A percentile compares a stretch with the other conserved stretches of the same genome.
phyloP scores from a whole-genome alignment of 2,329 filamentous ascomycete species.

The Claviceps citrina region DNA sequence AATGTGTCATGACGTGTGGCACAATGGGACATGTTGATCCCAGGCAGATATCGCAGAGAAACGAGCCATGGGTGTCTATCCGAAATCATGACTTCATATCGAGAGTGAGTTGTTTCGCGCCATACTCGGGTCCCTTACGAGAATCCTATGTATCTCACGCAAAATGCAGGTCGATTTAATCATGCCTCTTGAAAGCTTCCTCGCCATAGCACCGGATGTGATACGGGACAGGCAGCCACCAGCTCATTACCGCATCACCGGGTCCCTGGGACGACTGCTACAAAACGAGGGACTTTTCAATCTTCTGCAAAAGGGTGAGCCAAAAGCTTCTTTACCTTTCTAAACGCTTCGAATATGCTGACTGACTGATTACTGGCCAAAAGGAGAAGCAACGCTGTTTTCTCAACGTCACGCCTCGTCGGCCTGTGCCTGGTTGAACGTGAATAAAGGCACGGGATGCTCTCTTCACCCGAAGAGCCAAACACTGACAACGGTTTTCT shows the following conservation, averaged over 20 bases:
- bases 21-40: constrained; percentile 55
- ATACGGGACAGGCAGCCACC: constrained; percentile 21
- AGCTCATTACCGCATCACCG: constrained; percentile 51
- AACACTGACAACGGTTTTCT: background rate
- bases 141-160: background rate
- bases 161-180: constrained; percentile 47
- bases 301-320: constrained; percentile 63
- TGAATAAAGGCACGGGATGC: constrained; percentile 45
- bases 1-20: constrained; percentile 61
- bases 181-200: constrained; percentile 49
- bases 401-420: constrained; percentile 54
- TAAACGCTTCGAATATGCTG: background rate
- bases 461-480: background rate
- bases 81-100: constrained; percentile 51
- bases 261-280: constrained; percentile 55
- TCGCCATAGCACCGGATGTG: constrained; percentile 38
- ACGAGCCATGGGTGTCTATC: constrained; percentile 61
- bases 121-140: background rate
- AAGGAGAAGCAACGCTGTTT: constrained; percentile 69
- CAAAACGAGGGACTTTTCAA: constrained; percentile 64
- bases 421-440: constrained; percentile 55
- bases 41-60: constrained; percentile 53
- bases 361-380: background rate
- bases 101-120: constrained; percentile 31
- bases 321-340: constrained; percentile 1